phyloP scores from a whole-genome alignment of 148 eudicot genomes.

The Pharnaceum exiguum region DNA sequence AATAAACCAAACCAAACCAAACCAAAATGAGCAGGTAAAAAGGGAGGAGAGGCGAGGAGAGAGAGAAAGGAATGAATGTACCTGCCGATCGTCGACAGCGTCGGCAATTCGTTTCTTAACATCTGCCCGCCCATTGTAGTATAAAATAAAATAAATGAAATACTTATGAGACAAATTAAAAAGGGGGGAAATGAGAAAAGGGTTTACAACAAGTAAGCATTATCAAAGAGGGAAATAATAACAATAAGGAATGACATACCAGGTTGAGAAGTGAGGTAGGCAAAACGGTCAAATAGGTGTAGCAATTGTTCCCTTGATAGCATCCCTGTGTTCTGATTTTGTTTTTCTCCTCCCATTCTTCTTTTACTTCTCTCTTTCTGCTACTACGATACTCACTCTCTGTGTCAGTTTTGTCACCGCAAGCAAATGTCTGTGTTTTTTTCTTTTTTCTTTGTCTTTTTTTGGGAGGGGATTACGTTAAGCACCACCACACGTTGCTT shows the following conservation, averaged over 20 bases:
- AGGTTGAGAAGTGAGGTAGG: conserved; percentile 61
- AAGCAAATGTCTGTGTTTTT: too few species aligned
- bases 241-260: conserved; percentile 26
- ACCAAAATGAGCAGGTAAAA: neutral
- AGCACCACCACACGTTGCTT: too few species aligned
- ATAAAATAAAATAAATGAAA: neutral
- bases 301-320: conserved; percentile 62
- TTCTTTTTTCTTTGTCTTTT: too few species aligned
- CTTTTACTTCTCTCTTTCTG: too few species aligned
- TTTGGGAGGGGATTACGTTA: too few species aligned
- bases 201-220: too few species aligned
- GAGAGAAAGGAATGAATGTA: neutral
- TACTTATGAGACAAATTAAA: neutral
- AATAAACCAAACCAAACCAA: neutral
- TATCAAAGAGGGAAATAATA: neutral
- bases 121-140: conserved; percentile 27
- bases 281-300: conserved; percentile 64
- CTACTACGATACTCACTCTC: too few species aligned
- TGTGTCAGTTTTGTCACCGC: too few species aligned
- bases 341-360: conserved; percentile 7
- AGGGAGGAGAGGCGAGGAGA: neutral
- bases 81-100: conserved; percentile 71
- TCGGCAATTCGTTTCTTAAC: conserved; percentile 65
- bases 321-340: conserved; percentile 55
- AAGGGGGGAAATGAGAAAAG: neutral